These are phyloP conservation scores for Fusarium ambrosium DNA, from an alignment of 2,329 filamentous ascomycete genomes.

Conservation along the genomic window DNA sequence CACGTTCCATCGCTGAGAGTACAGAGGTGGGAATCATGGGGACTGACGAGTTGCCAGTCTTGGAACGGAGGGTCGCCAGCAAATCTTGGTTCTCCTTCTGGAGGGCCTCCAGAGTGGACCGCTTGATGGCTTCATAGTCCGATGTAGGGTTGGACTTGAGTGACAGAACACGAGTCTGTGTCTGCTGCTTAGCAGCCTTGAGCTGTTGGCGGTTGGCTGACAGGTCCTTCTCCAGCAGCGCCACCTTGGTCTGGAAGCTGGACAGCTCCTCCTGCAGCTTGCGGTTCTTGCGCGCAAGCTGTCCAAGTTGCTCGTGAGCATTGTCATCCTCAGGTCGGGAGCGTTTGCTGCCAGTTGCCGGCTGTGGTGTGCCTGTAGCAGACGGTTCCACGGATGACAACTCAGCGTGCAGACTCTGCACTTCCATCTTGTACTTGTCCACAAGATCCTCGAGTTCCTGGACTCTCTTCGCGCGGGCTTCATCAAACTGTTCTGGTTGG, in stretches of 20 bases:
- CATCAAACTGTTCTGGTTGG: conserved; percentile 83
- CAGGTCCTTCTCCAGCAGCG: conserved; percentile 81
- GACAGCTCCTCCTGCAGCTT: conserved; percentile 84
- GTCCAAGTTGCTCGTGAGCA: conserved; percentile 79
- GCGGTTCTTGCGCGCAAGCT: conserved; percentile 88
- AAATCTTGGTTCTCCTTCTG: conserved; percentile 88
- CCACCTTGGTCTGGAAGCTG: conserved; percentile 76
- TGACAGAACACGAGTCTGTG: conserved; percentile 85
- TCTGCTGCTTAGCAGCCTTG: conserved; percentile 72
- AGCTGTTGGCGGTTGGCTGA: conserved; percentile 81
- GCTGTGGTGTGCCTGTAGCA: conserved; percentile 52
- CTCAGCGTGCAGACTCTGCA: conserved; percentile 80
- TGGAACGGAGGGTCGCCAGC: conserved; percentile 75
- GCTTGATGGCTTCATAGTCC: conserved; percentile 86
- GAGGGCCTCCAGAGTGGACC: conserved; percentile 81
- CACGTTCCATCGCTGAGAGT: conserved; percentile 80
- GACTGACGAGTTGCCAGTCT: conserved; percentile 56
- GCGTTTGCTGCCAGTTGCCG: conserved; percentile 72
- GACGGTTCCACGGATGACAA: conserved; percentile 74
- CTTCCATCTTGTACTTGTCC: conserved; percentile 86
- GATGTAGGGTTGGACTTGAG: conserved; percentile 94
- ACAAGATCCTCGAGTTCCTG: conserved; percentile 87
- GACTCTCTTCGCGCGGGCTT: conserved; percentile 79
- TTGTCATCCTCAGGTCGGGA: conserved; percentile 72
- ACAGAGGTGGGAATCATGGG: conserved; percentile 82